A percentile compares a stretch with the other conserved stretches of the same genome.
Evolutionary conservation across 768 basidiomycete species (phyloP).

Genomic region (Tulasnella sp.): DNA sequence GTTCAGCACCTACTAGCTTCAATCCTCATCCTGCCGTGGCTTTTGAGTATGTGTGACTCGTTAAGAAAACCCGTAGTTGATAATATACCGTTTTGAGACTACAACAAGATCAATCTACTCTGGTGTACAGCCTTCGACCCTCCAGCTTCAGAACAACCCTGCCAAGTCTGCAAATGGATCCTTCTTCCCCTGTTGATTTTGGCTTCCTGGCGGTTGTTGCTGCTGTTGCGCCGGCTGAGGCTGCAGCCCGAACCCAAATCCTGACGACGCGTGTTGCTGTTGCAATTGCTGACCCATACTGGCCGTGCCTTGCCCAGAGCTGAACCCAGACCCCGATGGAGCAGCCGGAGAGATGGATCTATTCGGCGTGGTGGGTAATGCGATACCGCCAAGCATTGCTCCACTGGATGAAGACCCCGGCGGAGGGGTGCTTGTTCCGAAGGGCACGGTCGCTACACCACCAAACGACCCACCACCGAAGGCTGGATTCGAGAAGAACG

Average conservation of each 20-base stretch:
- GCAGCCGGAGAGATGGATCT: conserved; percentile 18
- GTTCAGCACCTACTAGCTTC: not conserved
- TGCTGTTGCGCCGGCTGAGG: conserved; percentile 30
- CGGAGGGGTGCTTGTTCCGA: not conserved
- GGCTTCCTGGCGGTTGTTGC: not conserved
- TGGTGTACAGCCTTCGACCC: not conserved
- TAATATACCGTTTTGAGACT: conserved; percentile 1
- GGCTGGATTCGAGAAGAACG: not conserved
- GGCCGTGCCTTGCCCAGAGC: conserved; percentile 24
- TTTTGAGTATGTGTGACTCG: not conserved
- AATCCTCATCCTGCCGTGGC: not conserved
- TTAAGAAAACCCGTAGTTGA: not conserved
- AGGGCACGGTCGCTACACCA: not conserved
- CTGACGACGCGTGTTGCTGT: conserved; percentile 17
- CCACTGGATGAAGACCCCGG: not conserved
- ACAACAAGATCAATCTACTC: not conserved
- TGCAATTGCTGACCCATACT: conserved; percentile 15
- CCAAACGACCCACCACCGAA: not conserved
- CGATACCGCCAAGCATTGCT: conserved; percentile 19
- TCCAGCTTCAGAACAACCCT: conserved; percentile 49
- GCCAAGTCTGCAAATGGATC: conserved; percentile 82
- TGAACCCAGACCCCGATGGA: conserved; percentile 20
- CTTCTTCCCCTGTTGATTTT: conserved; percentile 33
- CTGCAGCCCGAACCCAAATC: conserved; percentile 4
- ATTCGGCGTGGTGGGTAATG: conserved; percentile 24